A percentile compares a stretch with the other conserved stretches of the same genome.
Conservation (phyloP, 345 rosid species). For the Trapa bicornis region DNA sequence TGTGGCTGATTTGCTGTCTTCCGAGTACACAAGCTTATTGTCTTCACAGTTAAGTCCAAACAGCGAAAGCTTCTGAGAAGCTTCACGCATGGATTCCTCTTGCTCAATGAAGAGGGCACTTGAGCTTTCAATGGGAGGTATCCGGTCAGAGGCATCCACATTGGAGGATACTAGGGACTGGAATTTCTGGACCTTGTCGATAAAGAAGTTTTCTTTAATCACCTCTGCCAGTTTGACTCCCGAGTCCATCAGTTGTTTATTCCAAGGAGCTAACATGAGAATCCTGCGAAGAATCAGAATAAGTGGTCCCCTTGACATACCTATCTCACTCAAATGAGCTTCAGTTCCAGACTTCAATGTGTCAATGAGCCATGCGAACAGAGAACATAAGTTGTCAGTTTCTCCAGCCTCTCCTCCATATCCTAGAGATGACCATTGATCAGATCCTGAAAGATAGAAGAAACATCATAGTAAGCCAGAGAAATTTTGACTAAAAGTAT, state of each 20-base stretch:
- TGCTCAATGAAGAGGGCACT: slow-evolving; percentile 23
- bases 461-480: background rate
- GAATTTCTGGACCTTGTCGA: slow-evolving; percentile 41
- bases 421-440: slow-evolving; percentile 15
- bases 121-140: slow-evolving; percentile 14
- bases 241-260: slow-evolving; percentile 39
- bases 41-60: slow-evolving; percentile 23
- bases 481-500: background rate
- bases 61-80: slow-evolving; percentile 48
- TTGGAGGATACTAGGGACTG: slow-evolving; percentile 15
- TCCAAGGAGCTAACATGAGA: slow-evolving; percentile 22
- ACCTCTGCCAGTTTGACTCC: slow-evolving; percentile 35
- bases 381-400: slow-evolving; percentile 31
- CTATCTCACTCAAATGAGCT: slow-evolving; percentile 18
- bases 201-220: slow-evolving; percentile 22
- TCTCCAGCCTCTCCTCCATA: slow-evolving; percentile 18
- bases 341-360: slow-evolving; percentile 26
- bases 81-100: slow-evolving; percentile 30
- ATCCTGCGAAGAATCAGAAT: slow-evolving; percentile 10
- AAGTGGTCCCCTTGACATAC: slow-evolving; percentile 36
- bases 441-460: slow-evolving; percentile 13
- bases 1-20: slow-evolving; percentile 16
- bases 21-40: slow-evolving; percentile 15
- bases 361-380: slow-evolving; percentile 65
- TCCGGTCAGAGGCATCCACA: slow-evolving; percentile 18